Evolutionary conservation across 169 alveolate genomes (phyloP).

Genomic region (Plasmodium vivax): DNA sequence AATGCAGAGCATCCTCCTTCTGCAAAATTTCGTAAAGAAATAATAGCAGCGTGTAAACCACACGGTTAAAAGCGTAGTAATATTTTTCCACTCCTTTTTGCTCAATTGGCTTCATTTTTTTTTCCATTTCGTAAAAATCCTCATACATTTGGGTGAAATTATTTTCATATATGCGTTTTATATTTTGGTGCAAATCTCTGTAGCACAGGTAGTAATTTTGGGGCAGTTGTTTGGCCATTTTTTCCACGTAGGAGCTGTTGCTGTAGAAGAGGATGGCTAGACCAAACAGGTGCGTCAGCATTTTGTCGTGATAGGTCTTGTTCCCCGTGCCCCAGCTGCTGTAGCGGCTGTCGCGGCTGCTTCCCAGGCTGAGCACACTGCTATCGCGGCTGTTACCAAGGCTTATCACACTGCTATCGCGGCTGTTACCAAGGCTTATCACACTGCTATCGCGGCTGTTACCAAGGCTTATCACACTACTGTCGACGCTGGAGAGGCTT

Average conservation of each 20-base stretch:
- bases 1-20: not conserved
- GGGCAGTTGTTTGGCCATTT: not conserved
- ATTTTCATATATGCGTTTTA: not conserved
- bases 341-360: too few relatives aligned
- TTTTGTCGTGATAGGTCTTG: not conserved
- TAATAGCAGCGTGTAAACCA: not conserved
- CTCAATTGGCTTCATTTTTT: not conserved
- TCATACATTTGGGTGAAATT: not conserved
- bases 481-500: not conserved
- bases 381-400: too few relatives aligned
- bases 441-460: too few relatives aligned
- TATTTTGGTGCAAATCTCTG: not conserved
- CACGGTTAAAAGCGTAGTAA: conserved; percentile 11
- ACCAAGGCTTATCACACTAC: not conserved
- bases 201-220: not conserved
- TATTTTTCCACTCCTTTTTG: conserved; percentile 11
- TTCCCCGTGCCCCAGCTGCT: not conserved
- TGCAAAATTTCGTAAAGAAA: not conserved
- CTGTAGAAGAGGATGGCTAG: conserved; percentile 2
- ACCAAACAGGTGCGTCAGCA: not conserved
- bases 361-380: too few relatives aligned
- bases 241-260: not conserved
- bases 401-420: too few relatives aligned
- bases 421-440: not conserved
- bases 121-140: not conserved